A percentile compares a stretch with the other conserved stretches of the same genome.
phyloP scores from a whole-genome alignment of 345 rosid genomes.

The Combretum micranthum region DNA sequence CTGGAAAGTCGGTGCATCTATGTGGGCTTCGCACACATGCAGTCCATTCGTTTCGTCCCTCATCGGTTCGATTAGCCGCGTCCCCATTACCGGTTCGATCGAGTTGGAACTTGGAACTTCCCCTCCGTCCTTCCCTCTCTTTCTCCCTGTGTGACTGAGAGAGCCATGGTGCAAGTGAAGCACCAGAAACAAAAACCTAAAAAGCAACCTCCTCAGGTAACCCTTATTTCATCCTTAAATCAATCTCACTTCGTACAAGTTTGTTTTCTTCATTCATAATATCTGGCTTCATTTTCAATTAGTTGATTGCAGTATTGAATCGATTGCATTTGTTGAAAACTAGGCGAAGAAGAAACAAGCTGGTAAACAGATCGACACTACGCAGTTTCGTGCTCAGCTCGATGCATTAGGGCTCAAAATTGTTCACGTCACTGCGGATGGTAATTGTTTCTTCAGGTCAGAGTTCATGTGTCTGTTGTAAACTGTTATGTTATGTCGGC shows the following conservation, averaged over 20 bases:
- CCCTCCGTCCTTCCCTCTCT: neutral
- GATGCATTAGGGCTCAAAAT: slow-evolving; percentile 68
- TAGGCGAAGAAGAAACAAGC: slow-evolving; percentile 48
- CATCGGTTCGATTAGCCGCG: neutral
- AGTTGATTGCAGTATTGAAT: neutral
- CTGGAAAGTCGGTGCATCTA: too few relatives aligned
- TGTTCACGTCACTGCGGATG: slow-evolving; percentile 76
- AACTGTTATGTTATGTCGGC: neutral
- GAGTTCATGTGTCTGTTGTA: slow-evolving; percentile 14
- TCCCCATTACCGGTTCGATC: neutral
- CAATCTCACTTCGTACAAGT: neutral
- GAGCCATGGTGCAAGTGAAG: slow-evolving; percentile 67
- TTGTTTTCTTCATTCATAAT: neutral
- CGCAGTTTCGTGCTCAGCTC: slow-evolving; percentile 59
- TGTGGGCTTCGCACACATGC: too few relatives aligned
- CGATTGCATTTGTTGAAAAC: neutral
- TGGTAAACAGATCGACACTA: slow-evolving; percentile 58
- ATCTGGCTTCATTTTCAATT: neutral
- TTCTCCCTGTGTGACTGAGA: neutral
- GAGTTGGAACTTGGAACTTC: too few relatives aligned
- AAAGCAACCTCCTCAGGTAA: slow-evolving; percentile 50
- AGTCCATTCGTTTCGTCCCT: neutral
- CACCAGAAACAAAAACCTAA: slow-evolving; percentile 55
- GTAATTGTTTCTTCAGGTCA: slow-evolving; percentile 97
- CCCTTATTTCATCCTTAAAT: neutral